Evolutionary conservation across 768 basidiomycete species (phyloP).

Genomic region (Porphyrellus cyaneotinctus): DNA sequence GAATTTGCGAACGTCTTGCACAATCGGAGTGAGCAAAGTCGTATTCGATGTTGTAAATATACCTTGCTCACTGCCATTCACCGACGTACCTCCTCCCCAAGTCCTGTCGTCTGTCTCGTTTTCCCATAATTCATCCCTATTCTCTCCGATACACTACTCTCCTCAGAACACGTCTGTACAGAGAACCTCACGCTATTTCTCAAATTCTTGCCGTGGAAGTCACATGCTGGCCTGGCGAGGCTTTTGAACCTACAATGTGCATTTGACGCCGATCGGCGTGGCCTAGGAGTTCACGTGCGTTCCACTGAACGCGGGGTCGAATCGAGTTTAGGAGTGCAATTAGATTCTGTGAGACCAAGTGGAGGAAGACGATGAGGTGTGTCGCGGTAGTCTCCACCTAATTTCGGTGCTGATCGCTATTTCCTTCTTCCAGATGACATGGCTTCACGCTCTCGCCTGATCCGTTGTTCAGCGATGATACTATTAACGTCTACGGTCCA

Average conservation of each 20-base stretch:
- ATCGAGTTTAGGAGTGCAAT: constrained; percentile 64
- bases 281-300: constrained; percentile 73
- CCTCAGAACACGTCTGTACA: constrained; percentile 87
- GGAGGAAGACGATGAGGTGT: constrained; percentile 55
- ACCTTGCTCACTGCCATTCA: no score
- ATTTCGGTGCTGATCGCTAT: constrained; percentile 1
- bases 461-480: constrained; percentile 35
- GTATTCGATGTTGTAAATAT: no score
- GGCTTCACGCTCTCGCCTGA: constrained; percentile 51
- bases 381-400: constrained; percentile 1
- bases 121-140: constrained; percentile 38
- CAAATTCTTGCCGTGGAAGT: constrained; percentile 91
- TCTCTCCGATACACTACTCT: constrained; percentile 70
- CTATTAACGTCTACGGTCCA: constrained; percentile 47
- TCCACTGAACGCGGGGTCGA: constrained; percentile 60
- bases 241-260: constrained; percentile 82
- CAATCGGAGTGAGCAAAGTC: no score
- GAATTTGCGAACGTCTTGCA: no score
- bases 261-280: constrained; percentile 92
- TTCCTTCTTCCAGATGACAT: constrained; percentile 40
- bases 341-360: constrained; percentile 65
- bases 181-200: constrained; percentile 97
- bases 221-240: constrained; percentile 74
- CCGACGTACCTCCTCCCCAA: constrained; percentile 70
- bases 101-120: constrained; percentile 50